Percentiles rank a stretch among this genome's conserved stretches.
phyloP scores from a whole-genome alignment of 208 protist genomes.

The Acanthamoeba triangularis region DNA sequence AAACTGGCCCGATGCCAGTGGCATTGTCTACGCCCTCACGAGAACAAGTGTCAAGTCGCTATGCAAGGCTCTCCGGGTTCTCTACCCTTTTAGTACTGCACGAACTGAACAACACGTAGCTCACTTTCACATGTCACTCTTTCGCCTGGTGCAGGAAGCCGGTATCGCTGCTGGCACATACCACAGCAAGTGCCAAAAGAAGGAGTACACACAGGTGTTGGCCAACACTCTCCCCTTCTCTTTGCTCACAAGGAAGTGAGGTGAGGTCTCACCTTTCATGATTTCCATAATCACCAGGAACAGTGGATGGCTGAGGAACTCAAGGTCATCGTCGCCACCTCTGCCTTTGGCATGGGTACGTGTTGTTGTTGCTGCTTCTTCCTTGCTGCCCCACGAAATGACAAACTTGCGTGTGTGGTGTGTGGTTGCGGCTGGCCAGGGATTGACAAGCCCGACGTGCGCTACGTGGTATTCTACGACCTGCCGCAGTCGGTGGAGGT shows the following conservation, averaged over 20 bases:
- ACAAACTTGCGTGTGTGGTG: too few species aligned
- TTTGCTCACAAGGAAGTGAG: background rate
- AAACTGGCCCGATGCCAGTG: background rate
- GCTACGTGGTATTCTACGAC: constrained; percentile 97
- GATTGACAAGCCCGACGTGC: constrained; percentile 98
- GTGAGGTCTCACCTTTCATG: background rate
- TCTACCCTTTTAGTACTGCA: background rate
- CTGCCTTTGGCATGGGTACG: constrained; percentile 98
- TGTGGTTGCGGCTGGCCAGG: background rate
- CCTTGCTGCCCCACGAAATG: background rate
- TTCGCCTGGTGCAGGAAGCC: background rate
- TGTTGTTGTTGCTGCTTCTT: background rate
- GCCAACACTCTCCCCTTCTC: background rate
- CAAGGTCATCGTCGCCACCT: constrained; percentile 96
- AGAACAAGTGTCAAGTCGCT: background rate
- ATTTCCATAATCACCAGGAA: background rate
- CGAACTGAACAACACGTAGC: too few species aligned
- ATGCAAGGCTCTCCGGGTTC: background rate
- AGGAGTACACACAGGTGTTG: background rate
- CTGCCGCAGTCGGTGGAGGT: constrained; percentile 96
- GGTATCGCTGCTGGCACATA: background rate
- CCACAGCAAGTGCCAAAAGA: background rate
- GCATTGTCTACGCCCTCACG: background rate
- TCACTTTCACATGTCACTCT: background rate
- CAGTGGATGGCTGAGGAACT: constrained; percentile 93